Base-by-base conservation (phyloP, 2,329 filamentous ascomycete species). In the Aspergillus neoniger region DNA sequence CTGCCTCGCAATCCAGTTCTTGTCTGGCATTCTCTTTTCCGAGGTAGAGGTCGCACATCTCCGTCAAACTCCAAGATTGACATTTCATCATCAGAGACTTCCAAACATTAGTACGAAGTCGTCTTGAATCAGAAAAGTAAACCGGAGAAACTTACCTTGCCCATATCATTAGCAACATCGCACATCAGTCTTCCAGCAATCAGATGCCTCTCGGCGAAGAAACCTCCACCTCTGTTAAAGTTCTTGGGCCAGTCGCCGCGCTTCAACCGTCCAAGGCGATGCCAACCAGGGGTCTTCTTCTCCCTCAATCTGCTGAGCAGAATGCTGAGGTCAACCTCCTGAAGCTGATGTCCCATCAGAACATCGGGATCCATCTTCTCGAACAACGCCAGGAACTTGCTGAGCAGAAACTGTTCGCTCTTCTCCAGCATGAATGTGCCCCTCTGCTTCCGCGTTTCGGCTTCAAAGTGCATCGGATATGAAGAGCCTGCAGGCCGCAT, bases 41-140 rank as follows among this genome's bases (percentile, higher is more conserved):
- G 5, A 99, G 87, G 67, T 97, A 96, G 15, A 98, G 84, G 65
- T 89, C 91, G 75, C 92, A 96, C 93, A 99, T 99, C 76, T 99
- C 95, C 2, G 94, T 96, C 76, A 99, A 83, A 75, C 91, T 96
- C 95, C 95, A 99, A 3, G 93, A 96, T 76, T 97, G 94, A 76
- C 95, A 99, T 79, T 96, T 96, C 69, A 86, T 88, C 94, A 98
- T 98, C 66, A 92, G 86, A 10, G 94, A 97, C 81, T 82, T 68
- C 48, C 47, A 4, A 47, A 5, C 48, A 64, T 77, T 57, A 79
- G 72, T 54, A 57, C 43, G 30, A 6, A 3, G 4, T n/a, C 47
- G n/a, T 23, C 25, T 17, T 21, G 30, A 21, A 14, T 28, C 12
- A 21, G 10, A 32, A 47, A 17, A 32, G 54, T 41, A 36, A 36